Base-by-base conservation (phyloP, 306 rosid genomes). In the Leucaena leucocephala region DNA sequence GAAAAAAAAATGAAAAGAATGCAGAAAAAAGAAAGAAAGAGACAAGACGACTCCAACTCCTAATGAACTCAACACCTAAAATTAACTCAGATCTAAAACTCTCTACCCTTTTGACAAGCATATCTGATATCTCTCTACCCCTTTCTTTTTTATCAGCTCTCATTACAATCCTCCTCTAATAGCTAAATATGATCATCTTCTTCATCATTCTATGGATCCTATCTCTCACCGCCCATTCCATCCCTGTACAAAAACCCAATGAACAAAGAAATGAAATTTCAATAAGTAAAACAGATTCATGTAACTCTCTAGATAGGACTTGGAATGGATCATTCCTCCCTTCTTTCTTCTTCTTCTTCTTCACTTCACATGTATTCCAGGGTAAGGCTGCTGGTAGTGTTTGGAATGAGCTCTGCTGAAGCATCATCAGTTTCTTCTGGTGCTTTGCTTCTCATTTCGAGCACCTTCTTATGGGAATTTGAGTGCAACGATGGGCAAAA, bases 381-480 rank as follows among this genome's bases (percentile, higher is more conserved):
- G 62, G 92, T 38, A 34, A 90, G 84, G 88, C 84, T 87, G 93
- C 80, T 78, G 85, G 87, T 86, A 42, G 93, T 87, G 81, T 87
- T 92, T 5, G 96, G 98, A 83, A 95, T 95, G 83, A 95, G 97
- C 67, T 95, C 98, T 0, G 97, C 93, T 1, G 89, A 78, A 50
- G 83, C 86, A 78, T 40, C 87, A 79, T 43, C 74, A 65, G 66
- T 50, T 27, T 1, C 27, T 27, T 27, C 27, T 12, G 76, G 74
- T 34, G 39, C 55, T 42, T 87, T 92, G 85, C 7, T 74, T 82
- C 99, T 90, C 99, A 95, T 95, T 83, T 93, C 98, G 2, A 93
- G 43, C 43, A 95, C 99, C 86, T 95, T 95, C 89, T 93, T 93
- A 68, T 95, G 99, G 33, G 99, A 95, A 77, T 93, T 95, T 80